Conservation (phyloP, 257 asterid species). For the Eustoma russellianum region DNA sequence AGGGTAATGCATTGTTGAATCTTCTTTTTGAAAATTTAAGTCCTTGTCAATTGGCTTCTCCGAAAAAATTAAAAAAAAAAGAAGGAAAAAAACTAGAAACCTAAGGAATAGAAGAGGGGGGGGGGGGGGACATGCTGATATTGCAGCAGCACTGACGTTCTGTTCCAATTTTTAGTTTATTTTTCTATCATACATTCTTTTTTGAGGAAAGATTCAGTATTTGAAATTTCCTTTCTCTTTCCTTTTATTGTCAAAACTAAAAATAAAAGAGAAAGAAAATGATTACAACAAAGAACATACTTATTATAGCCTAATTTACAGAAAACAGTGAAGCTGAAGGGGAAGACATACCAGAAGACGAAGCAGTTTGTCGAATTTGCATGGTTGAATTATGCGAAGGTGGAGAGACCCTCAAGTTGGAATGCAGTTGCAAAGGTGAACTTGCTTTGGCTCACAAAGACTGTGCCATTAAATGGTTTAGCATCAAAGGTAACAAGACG, state of each 20-base stretch:
- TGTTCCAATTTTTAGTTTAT: no score
- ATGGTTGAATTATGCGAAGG: conserved; percentile 79
- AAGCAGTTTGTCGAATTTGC: conserved; percentile 90
- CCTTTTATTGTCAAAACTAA: not conserved
- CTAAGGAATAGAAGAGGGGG: no score
- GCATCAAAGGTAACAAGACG: conserved; percentile 84
- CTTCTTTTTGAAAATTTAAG: no score
- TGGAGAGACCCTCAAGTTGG: conserved; percentile 89
- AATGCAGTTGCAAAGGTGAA: conserved; percentile 93
- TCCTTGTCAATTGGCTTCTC: no score
- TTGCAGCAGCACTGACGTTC: no score
- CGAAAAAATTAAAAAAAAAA: no score
- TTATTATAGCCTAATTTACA: conserved; percentile 19
- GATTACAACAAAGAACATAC: not conserved
- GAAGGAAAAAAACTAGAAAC: no score
- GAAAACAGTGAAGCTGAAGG: conserved; percentile 48
- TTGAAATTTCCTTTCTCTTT: no score
- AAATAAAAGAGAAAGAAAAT: not conserved
- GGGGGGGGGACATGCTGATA: no score
- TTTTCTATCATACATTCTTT: not conserved
- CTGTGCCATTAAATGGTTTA: conserved; percentile 88
- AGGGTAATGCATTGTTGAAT: no score
- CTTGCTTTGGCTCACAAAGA: conserved; percentile 87
- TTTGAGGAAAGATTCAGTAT: not conserved
- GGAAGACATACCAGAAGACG: conserved; percentile 82